These are phyloP conservation scores for Pyrenophora teres DNA, from an alignment of 2,329 filamentous ascomycete genomes.

Conservation along the genomic window DNA sequence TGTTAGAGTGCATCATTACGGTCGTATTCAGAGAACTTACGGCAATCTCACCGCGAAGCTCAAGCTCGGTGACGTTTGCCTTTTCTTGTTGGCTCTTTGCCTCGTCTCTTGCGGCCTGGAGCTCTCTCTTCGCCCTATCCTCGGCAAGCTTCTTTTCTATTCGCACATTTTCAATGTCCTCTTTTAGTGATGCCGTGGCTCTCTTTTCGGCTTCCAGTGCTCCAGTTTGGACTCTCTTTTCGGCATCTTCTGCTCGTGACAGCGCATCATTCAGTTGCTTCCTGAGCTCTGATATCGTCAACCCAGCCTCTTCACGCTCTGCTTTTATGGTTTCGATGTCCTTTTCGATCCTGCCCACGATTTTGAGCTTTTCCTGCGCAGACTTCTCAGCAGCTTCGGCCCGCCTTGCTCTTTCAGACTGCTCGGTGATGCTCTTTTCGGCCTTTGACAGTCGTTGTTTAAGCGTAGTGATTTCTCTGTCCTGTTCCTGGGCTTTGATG, in stretches of 20 bases:
- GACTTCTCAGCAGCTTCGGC: slow-evolving; percentile 64
- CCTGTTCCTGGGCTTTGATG: slow-evolving; percentile 56
- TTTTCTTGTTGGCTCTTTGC: slow-evolving; percentile 74
- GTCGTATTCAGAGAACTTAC: slow-evolving; percentile 34
- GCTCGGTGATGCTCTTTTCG: slow-evolving; percentile 67
- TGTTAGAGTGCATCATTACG: slow-evolving; percentile 26
- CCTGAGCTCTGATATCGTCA: slow-evolving; percentile 70
- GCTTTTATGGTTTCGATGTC: slow-evolving; percentile 66
- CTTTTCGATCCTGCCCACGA: slow-evolving; percentile 57
- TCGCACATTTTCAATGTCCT: slow-evolving; percentile 67
- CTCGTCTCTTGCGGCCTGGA: slow-evolving; percentile 74
- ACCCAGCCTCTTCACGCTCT: slow-evolving; percentile 67
- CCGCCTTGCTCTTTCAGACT: slow-evolving; percentile 64
- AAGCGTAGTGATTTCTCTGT: slow-evolving; percentile 56
- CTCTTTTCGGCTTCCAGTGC: slow-evolving; percentile 69
- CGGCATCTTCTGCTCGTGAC: slow-evolving; percentile 68
- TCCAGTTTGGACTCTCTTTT: slow-evolving; percentile 69
- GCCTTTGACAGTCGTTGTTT: slow-evolving; percentile 67
- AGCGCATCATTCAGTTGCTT: slow-evolving; percentile 70
- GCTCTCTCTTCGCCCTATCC: slow-evolving; percentile 71
- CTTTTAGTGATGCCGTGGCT: slow-evolving; percentile 60
- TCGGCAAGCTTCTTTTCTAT: slow-evolving; percentile 77
- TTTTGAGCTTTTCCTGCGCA: slow-evolving; percentile 60
- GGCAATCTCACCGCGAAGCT: slow-evolving; percentile 77
- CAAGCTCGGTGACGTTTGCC: slow-evolving; percentile 69